phyloP scores from a whole-genome alignment of 345 rosid species.

The Cardiospermum halicacabum region DNA sequence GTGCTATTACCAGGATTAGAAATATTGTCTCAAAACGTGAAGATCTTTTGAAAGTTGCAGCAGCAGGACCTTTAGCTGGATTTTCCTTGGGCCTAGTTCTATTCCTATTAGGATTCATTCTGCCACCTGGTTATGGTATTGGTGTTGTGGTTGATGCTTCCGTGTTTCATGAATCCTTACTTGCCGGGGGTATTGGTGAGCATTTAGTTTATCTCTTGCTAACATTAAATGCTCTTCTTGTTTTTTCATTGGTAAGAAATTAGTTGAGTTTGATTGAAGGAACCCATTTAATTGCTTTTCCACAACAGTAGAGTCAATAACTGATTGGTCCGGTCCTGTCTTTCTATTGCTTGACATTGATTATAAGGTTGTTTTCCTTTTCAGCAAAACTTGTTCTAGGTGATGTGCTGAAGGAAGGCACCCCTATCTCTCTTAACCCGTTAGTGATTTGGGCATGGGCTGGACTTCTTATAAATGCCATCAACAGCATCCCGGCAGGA shows the following conservation, averaged over 20 bases:
- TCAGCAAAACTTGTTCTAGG: constrained; percentile 87
- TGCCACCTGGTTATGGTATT: constrained; percentile 86
- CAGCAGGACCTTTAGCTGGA: constrained; percentile 95
- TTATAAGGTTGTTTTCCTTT: constrained; percentile 11
- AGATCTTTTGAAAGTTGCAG: constrained; percentile 84
- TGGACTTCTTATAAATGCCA: constrained; percentile 87
- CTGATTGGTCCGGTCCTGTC: not conserved
- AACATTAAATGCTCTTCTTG: not conserved
- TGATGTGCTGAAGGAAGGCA: constrained; percentile 80
- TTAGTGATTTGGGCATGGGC: constrained; percentile 94
- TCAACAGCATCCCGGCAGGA: constrained; percentile 96
- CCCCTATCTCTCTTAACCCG: constrained; percentile 77
- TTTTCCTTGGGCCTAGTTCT: constrained; percentile 75
- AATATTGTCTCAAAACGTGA: constrained; percentile 82
- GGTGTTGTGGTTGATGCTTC: constrained; percentile 86
- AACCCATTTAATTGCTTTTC: not conserved
- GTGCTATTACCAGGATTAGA: constrained; percentile 83
- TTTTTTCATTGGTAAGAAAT: not conserved
- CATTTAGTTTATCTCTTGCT: constrained; percentile 3
- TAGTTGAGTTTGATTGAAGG: not conserved
- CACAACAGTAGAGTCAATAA: not conserved
- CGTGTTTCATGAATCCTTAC: constrained; percentile 91
- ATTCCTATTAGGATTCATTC: constrained; percentile 67
- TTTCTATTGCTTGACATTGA: not conserved
- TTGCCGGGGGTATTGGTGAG: constrained; percentile 87